Percentiles rank a stretch among this genome's conserved stretches.
These are phyloP conservation scores for Pseudocercospora pini-densiflorae DNA, from an alignment of 2,329 filamentous ascomycete species.

Conservation along the genomic window DNA sequence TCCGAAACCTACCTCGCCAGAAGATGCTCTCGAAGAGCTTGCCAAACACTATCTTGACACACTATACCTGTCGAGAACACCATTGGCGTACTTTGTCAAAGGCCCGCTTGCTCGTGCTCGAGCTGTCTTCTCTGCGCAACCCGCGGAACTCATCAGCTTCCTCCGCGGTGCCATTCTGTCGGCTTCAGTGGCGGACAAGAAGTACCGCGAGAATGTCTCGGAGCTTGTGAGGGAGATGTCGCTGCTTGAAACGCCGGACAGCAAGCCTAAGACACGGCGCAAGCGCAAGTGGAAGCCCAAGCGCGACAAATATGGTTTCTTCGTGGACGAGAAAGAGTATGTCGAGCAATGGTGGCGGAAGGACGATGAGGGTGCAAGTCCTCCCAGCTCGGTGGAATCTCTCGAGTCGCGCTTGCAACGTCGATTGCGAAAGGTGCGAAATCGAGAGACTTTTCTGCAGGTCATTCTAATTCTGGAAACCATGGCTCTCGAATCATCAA, in stretches of 20 bases:
- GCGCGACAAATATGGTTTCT: constrained; percentile 70
- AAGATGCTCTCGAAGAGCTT: constrained; percentile 36
- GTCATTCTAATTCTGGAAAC: constrained; percentile 80
- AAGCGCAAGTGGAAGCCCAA: constrained; percentile 66
- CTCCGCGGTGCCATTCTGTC: constrained; percentile 53
- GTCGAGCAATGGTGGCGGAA: constrained; percentile 73
- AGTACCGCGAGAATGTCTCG: constrained; percentile 74
- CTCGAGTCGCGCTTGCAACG: constrained; percentile 58
- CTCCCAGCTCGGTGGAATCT: constrained; percentile 48
- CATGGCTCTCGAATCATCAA: constrained; percentile 65
- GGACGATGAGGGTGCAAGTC: constrained; percentile 49
- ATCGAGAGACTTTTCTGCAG: constrained; percentile 78
- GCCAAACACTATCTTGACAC: constrained; percentile 48
- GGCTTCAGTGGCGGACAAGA: constrained; percentile 72
- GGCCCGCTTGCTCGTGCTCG: constrained; percentile 77
- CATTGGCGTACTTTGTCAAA: constrained; percentile 82
- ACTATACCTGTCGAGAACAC: constrained; percentile 63
- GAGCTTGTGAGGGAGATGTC: constrained; percentile 63
- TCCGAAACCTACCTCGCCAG: constrained; percentile 3
- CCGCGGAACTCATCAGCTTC: constrained; percentile 68
- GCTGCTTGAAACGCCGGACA: constrained; percentile 22
- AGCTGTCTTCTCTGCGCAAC: constrained; percentile 68
- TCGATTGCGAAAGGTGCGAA: constrained; percentile 68
- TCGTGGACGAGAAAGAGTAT: constrained; percentile 67
- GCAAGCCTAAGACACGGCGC: constrained; percentile 45